Percentiles rank a stretch among this genome's conserved stretches.
Conservation (phyloP, 257 asterid species). For the Solanum chiquidenum region DNA sequence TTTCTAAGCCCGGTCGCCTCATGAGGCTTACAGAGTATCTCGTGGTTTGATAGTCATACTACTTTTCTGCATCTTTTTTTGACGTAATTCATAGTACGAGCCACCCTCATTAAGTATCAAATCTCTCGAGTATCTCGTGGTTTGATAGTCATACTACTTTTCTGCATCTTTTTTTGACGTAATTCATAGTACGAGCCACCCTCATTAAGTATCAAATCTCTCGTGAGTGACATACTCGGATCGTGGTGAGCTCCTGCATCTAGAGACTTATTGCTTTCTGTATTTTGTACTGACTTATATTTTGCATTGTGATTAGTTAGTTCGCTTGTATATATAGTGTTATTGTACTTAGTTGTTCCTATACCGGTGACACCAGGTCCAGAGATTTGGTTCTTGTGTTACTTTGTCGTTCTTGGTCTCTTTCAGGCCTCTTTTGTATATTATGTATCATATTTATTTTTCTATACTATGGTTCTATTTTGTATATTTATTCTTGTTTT, state of each 20-base stretch:
- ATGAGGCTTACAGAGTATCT: not conserved
- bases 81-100: not conserved
- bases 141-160: not conserved
- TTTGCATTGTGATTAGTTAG: not conserved
- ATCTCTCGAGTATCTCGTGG: not conserved
- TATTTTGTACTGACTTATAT: too few species aligned
- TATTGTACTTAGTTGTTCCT: accelerated
- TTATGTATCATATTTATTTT: not conserved
- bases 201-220: not conserved
- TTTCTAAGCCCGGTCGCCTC: not conserved
- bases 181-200: not conserved
- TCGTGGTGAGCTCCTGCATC: not conserved
- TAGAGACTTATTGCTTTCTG: not conserved
- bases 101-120: not conserved
- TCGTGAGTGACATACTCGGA: accelerated
- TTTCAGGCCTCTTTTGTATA: too few species aligned
- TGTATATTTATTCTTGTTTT: too few species aligned
- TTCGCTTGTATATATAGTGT: not conserved
- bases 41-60: not conserved
- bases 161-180: not conserved
- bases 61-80: not conserved
- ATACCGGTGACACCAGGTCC: not conserved
- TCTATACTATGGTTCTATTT: not conserved
- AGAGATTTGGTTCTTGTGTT: not conserved
- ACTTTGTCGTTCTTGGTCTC: not conserved